phyloP scores from a whole-genome alignment of 169 alveolate genomes.

The Babesia microti region DNA sequence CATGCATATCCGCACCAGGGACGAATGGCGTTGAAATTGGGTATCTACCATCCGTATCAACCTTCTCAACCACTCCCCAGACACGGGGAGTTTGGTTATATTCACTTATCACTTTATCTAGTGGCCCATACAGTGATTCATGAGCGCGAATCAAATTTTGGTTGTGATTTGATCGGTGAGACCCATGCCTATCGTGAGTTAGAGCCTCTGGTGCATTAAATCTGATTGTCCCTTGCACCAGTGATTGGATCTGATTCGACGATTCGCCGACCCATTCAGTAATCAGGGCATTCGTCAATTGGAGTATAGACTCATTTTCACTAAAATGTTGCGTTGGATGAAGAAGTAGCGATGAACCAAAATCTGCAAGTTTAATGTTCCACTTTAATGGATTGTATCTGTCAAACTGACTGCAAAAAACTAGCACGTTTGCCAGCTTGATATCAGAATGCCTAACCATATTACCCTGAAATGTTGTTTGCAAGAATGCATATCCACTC shows the following conservation, averaged over 20 bases:
- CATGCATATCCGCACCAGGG: constrained; percentile 3
- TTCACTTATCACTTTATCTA: too few relatives aligned
- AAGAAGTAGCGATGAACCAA: constrained; percentile 52
- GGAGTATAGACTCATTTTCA: constrained; percentile 8
- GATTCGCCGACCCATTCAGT: constrained; percentile 28
- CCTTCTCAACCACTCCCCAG: not conserved
- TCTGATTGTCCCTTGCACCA: constrained; percentile 31
- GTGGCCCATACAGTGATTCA: too few relatives aligned
- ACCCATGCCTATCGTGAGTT: constrained; percentile 33
- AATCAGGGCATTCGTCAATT: constrained; percentile 10
- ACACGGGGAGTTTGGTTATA: too few relatives aligned
- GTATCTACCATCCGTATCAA: not conserved
- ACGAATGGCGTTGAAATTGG: not conserved
- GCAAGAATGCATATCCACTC: constrained; percentile 52
- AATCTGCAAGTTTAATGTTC: constrained; percentile 57
- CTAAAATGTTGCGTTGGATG: constrained; percentile 40
- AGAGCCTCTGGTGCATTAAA: constrained; percentile 44
- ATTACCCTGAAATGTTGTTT: constrained; percentile 59
- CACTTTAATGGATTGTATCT: constrained; percentile 50
- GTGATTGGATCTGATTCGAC: constrained; percentile 23
- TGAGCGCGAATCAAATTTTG: too few relatives aligned
- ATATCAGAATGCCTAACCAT: constrained; percentile 56
- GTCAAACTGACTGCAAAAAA: constrained; percentile 41
- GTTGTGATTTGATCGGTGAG: constrained; percentile 31
- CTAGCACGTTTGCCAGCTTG: constrained; percentile 54